phyloP scores from a whole-genome alignment of 495 filamentous ascomycete genomes.

The Hypoxylon trugodes region DNA sequence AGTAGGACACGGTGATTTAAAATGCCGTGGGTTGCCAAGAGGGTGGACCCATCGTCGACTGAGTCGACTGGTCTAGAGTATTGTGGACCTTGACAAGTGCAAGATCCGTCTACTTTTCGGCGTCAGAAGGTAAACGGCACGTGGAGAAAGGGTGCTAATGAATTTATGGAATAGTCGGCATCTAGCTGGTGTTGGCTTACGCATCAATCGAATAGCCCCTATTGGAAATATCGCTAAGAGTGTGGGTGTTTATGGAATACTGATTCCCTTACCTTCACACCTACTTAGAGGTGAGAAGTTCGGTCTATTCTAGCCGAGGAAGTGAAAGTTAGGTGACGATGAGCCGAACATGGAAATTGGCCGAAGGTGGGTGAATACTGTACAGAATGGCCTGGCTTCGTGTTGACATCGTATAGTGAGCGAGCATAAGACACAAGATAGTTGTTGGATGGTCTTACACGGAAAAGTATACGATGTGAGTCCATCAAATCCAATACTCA shows the following conservation, averaged over 20 bases:
- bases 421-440: slow-evolving; percentile 69
- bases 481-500: slow-evolving; percentile 39
- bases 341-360: slow-evolving; percentile 17
- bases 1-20: slow-evolving; percentile 15
- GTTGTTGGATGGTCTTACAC: slow-evolving; percentile 82
- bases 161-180: not conserved
- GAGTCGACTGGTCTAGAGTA: not conserved
- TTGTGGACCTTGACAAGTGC: not conserved
- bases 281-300: not conserved
- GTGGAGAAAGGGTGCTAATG: not conserved
- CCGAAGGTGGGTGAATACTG: slow-evolving; percentile 18
- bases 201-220: slow-evolving; percentile 9
- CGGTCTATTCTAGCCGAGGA: not conserved
- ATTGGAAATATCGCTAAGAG: not conserved
- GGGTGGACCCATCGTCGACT: slow-evolving; percentile 3
- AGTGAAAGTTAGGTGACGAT: not conserved
- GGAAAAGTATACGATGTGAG: slow-evolving; percentile 78
- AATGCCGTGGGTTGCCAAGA: slow-evolving; percentile 12
- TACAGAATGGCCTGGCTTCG: not conserved
- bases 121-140: not conserved
- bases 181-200: not conserved
- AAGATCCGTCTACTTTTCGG: not conserved
- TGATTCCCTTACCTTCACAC: not conserved
- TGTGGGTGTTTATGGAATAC: not conserved
- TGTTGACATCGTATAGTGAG: slow-evolving; percentile 51